Conservation (phyloP, 2,329 filamentous ascomycete genomes). For the Cladosporium halotolerans region DNA sequence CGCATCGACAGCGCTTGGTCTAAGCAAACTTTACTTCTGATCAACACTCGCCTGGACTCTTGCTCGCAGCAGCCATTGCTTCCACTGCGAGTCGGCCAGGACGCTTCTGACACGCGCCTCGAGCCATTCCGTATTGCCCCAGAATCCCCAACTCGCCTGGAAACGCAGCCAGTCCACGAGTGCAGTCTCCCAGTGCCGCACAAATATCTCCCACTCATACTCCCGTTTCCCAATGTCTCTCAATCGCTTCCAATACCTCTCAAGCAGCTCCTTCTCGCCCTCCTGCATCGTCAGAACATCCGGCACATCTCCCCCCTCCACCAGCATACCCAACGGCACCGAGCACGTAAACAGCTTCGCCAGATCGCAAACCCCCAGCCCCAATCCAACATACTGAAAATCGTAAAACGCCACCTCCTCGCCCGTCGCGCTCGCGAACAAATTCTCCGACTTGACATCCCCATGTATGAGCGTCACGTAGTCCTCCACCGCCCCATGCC, state of each 20-base stretch:
- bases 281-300: slow-evolving; percentile 43
- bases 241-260: slow-evolving; percentile 43
- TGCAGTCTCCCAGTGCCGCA: slow-evolving; percentile 60
- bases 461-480: slow-evolving; percentile 58
- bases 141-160: slow-evolving; percentile 30
- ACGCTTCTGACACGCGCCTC: slow-evolving; percentile 18
- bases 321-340: slow-evolving; percentile 51
- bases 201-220: slow-evolving; percentile 52
- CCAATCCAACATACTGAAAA: slow-evolving; percentile 62
- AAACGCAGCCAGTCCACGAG: slow-evolving; percentile 59
- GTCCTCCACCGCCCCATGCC: slow-evolving; percentile 31
- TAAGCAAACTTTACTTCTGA: too few species aligned
- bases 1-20: too few species aligned
- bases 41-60: background rate
- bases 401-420: slow-evolving; percentile 58
- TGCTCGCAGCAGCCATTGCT: slow-evolving; percentile 8
- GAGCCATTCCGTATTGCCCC: slow-evolving; percentile 24
- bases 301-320: slow-evolving; percentile 24
- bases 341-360: slow-evolving; percentile 64
- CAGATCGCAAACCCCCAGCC: slow-evolving; percentile 59
- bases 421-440: slow-evolving; percentile 50
- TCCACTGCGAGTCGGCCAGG: slow-evolving; percentile 16
- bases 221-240: slow-evolving; percentile 26
- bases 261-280: slow-evolving; percentile 48
- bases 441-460: slow-evolving; percentile 64